phyloP scores from a whole-genome alignment of 2,329 filamentous ascomycete genomes.

The Arachnomyces sp. region DNA sequence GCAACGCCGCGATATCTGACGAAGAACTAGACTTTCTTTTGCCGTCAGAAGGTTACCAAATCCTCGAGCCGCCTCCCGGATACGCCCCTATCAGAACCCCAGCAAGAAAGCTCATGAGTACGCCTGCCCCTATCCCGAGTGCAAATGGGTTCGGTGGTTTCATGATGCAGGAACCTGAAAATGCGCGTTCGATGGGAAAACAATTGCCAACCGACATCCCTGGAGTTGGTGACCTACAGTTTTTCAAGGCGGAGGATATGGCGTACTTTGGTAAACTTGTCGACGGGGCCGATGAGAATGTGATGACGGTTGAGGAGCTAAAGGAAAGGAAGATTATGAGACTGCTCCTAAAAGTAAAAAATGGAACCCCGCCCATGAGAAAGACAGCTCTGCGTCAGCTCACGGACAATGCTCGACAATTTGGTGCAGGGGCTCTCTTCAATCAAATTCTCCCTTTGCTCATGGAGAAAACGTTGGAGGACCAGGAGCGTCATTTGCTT shows the following conservation, averaged over 20 bases:
- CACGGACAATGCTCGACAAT: conserved; percentile 93
- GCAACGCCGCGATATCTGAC: conserved; percentile 78
- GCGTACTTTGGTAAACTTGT: conserved; percentile 97
- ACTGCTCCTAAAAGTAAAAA: conserved; percentile 94
- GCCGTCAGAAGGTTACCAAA: conserved; percentile 85
- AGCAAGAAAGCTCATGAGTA: conserved; percentile 65
- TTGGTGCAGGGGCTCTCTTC: conserved; percentile 88
- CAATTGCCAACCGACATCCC: conserved; percentile 88
- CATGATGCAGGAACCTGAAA: conserved; percentile 95
- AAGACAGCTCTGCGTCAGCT: conserved; percentile 96
- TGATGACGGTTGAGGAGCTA: conserved; percentile 84
- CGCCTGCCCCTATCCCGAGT: conserved; percentile 56
- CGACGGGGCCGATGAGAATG: conserved; percentile 85
- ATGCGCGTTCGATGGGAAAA: conserved; percentile 72
- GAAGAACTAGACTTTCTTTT: conserved; percentile 91
- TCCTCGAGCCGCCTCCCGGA: conserved; percentile 81
- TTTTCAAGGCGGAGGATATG: conserved; percentile 99
- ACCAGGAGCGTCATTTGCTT: conserved; percentile 93
- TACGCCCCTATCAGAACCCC: conserved; percentile 78
- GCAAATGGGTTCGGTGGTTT: conserved; percentile 67
- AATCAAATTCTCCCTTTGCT: conserved; percentile 94
- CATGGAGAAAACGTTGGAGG: conserved; percentile 97
- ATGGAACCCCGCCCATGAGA: conserved; percentile 95
- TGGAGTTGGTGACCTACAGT: conserved; percentile 89
- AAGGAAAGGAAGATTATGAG: conserved; percentile 99